phyloP scores from a whole-genome alignment of 495 filamentous ascomycete genomes.

The Astrothelium macrocarpum region DNA sequence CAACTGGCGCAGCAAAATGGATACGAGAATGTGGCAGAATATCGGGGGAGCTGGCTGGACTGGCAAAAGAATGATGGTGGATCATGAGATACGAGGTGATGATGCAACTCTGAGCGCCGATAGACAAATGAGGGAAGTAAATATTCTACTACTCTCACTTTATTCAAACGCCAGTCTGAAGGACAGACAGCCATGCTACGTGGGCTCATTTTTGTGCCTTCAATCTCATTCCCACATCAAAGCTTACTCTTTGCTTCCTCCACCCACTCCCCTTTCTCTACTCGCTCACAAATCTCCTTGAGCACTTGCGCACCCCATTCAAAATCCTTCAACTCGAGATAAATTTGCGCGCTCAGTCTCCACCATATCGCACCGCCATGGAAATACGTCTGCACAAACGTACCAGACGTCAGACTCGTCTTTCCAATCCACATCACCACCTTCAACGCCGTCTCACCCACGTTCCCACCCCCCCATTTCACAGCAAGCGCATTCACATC shows the following conservation, averaged over 20 bases:
- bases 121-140: background rate
- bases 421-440: conserved; percentile 50
- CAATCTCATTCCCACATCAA: background rate
- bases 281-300: conserved; percentile 51
- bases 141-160: background rate
- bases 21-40: conserved; percentile 67
- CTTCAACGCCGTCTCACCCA: conserved; percentile 17
- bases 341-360: conserved; percentile 70
- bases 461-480: conserved; percentile 20
- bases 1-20: conserved; percentile 67
- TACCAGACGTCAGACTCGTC: conserved; percentile 46
- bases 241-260: background rate
- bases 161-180: no score
- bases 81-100: background rate
- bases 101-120: background rate
- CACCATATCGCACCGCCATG: conserved; percentile 56
- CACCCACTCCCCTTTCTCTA: conserved; percentile 44
- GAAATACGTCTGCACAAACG: conserved; percentile 55
- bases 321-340: conserved; percentile 68
- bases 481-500: conserved; percentile 18
- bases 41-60: conserved; percentile 82
- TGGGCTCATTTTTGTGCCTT: background rate
- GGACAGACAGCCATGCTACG: background rate
- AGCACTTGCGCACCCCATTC: conserved; percentile 55
- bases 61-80: conserved; percentile 62